Percentiles rank a stretch among this genome's conserved stretches.
phyloP scores from a whole-genome alignment of 495 filamentous ascomycete species.

The Hyphodiscus hymeniophilus region DNA sequence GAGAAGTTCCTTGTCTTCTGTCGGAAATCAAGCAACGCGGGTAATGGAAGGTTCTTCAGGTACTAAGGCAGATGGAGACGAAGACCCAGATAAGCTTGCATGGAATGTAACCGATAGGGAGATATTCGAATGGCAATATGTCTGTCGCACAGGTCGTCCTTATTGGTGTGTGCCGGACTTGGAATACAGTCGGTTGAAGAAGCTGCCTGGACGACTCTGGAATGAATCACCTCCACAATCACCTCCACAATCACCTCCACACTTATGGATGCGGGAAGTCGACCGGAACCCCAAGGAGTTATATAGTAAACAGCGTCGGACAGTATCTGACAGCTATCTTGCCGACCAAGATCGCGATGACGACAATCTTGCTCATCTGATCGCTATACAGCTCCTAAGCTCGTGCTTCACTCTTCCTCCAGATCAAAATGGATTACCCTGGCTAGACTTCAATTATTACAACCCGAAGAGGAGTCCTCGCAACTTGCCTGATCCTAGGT shows the following conservation, averaged over 20 bases:
- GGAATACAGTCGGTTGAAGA: conserved; percentile 11
- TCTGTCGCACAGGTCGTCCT: conserved; percentile 19
- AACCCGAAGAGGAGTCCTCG: not conserved
- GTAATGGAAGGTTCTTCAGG: conserved; percentile 4
- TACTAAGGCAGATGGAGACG: not conserved
- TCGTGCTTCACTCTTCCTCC: conserved; percentile 24
- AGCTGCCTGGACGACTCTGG: no score
- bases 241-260: not conserved
- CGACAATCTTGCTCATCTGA: conserved; percentile 19
- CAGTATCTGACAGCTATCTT: conserved; percentile 17
- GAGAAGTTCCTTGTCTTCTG: conserved; percentile 4
- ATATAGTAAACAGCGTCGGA: conserved; percentile 3
- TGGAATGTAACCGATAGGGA: conserved; percentile 19
- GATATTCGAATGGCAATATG: conserved; percentile 22
- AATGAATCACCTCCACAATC: no score
- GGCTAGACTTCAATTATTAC: not conserved
- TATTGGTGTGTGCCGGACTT: conserved; percentile 21
- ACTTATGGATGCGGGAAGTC: conserved; percentile 7
- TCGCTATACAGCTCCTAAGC: conserved; percentile 25
- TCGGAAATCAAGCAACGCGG: conserved; percentile 9
- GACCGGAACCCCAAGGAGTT: not conserved
- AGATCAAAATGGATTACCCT: conserved; percentile 2
- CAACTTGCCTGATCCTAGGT: conserved; percentile 9
- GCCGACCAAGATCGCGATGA: conserved; percentile 1
- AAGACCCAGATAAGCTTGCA: conserved; percentile 2